Conservation (phyloP, 2,329 filamentous ascomycete genomes). For the Epichloe coenophiala region DNA sequence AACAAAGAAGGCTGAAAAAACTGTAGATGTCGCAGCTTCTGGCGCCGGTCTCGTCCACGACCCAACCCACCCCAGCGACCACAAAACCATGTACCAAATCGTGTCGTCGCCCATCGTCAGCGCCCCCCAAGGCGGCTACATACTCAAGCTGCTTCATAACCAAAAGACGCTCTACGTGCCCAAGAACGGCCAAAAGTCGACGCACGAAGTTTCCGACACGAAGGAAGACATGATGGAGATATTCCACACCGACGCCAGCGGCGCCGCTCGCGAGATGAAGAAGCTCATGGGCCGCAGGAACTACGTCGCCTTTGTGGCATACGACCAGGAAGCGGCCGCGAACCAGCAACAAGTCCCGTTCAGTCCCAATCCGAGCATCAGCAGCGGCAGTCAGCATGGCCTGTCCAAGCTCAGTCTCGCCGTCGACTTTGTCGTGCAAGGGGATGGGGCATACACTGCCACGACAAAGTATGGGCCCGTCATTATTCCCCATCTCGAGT, state of each 20-base stretch:
- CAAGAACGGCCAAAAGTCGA: constrained; percentile 66
- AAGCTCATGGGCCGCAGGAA: constrained; percentile 89
- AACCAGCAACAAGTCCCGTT: constrained; percentile 29
- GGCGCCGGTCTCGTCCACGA: constrained; percentile 92
- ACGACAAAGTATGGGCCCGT: constrained; percentile 96
- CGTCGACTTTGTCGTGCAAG: constrained; percentile 94
- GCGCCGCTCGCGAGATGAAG: constrained; percentile 69
- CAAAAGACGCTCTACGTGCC: constrained; percentile 88
- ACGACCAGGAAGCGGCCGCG: constrained; percentile 60
- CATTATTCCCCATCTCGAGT: constrained; percentile 77
- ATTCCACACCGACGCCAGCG: constrained; percentile 85
- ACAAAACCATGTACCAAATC: constrained; percentile 99
- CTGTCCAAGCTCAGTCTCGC: constrained; percentile 67
- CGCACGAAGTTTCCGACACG: constrained; percentile 68
- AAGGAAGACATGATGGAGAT: constrained; percentile 99
- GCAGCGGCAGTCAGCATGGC: constrained; percentile 27
- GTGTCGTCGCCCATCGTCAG: constrained; percentile 90
- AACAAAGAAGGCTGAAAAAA: not conserved
- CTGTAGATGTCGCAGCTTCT: constrained; percentile 66
- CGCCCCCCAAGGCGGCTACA: constrained; percentile 69
- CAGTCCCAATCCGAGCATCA: constrained; percentile 23
- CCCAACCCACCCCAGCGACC: constrained; percentile 76
- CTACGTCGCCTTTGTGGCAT: constrained; percentile 87
- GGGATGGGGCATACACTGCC: constrained; percentile 64
- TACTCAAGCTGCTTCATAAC: constrained; percentile 90